These are phyloP conservation scores for Elsinoe fawcettii DNA, from an alignment of 2,329 filamentous ascomycete genomes.

Conservation along the genomic window DNA sequence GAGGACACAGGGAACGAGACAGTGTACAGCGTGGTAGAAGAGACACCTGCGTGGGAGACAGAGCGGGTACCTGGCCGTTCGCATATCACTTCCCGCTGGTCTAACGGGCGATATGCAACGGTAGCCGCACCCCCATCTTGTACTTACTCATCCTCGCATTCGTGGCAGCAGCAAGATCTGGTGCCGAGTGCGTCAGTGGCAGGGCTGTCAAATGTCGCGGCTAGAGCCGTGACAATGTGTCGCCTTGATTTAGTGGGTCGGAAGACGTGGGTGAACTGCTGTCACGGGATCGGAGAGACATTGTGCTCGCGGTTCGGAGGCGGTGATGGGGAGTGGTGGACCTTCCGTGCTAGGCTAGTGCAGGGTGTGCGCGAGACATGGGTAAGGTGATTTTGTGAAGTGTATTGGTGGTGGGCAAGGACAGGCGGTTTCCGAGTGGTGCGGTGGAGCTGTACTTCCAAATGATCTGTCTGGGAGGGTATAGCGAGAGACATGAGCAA, in stretches of 20 bases:
- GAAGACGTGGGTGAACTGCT: not conserved
- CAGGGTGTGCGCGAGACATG: not conserved
- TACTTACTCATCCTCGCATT: not conserved
- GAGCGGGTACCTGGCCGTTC: not conserved
- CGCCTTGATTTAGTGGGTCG: not conserved
- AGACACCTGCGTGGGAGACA: not conserved
- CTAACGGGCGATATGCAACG: not conserved
- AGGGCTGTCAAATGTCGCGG: conserved; percentile 4
- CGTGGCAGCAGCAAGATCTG: not conserved
- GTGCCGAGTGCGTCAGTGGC: not conserved
- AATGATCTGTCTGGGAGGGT: not conserved
- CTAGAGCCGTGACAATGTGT: not conserved
- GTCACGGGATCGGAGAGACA: not conserved
- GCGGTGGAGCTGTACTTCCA: not conserved
- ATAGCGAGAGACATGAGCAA: not conserved
- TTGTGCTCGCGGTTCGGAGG: not conserved
- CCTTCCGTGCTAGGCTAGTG: not conserved
- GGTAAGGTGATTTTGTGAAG: not conserved
- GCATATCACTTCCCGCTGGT: not conserved
- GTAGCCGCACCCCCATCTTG: not conserved
- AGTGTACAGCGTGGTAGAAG: too few species aligned
- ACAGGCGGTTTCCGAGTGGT: not conserved
- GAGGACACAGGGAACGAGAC: too few species aligned
- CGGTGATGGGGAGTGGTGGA: too few species aligned
- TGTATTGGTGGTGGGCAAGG: not conserved